These are phyloP conservation scores for Monotropa hypopitys DNA, from an alignment of 179 eudicot genomes.

Conservation along the genomic window DNA sequence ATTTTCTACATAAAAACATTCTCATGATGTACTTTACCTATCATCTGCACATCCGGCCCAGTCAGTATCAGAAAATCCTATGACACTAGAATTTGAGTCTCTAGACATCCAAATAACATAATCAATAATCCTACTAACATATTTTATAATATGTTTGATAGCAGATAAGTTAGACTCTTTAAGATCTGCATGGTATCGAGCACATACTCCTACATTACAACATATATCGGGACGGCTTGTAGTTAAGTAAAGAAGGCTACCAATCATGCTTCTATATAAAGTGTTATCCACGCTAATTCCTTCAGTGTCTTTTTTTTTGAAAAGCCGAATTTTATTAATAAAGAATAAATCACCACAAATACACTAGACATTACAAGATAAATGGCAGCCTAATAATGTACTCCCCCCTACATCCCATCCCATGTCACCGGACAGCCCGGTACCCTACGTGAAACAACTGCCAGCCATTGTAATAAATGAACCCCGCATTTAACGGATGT, in stretches of 20 bases:
- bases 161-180: neutral
- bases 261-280: neutral
- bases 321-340: too few species aligned
- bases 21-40: neutral
- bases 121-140: neutral
- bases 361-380: too few species aligned
- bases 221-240: neutral
- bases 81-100: neutral
- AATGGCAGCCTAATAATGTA: too few species aligned
- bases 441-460: too few species aligned
- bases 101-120: neutral
- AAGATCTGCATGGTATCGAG: neutral
- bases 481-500: too few species aligned
- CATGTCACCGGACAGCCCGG: too few species aligned
- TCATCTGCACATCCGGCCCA: neutral
- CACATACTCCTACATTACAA: neutral
- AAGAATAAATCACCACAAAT: too few species aligned
- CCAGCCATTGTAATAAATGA: too few species aligned
- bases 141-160: neutral
- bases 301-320: neutral
- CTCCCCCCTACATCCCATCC: too few species aligned
- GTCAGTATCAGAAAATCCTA: neutral
- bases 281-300: neutral
- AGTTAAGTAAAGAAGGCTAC: neutral
- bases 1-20: neutral